Evolutionary conservation across 2,329 filamentous ascomycete species (phyloP), one percentile per base, ranked within the genome.

Genomic region (Massarina eburnea): DNA sequence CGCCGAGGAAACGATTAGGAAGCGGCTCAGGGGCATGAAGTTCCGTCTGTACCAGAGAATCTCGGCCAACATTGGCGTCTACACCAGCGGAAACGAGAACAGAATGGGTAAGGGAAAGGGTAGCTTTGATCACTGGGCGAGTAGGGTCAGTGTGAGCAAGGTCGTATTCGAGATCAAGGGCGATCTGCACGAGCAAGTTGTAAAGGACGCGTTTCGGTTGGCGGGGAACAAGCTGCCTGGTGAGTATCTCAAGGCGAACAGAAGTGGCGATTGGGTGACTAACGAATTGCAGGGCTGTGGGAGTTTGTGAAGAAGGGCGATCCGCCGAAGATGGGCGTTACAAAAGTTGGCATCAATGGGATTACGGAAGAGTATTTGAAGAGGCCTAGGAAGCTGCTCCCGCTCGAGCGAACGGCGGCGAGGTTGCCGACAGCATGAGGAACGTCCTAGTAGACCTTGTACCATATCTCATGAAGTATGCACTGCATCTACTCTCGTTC

Each of bases 81-180:
- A 94, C 72, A 86, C 90, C 46, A 94, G 87, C 70, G 94, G 94
- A 46, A 99, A 97, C 65, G 94, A 99, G 75, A 87, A 90, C 71
- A 87, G 94, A 81, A 99, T 99, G 95, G 94, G 94, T 71, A 99
- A 97, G 75, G 94, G 94, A 74, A 99, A 99, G 71, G 94, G 94
- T 59, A 88, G 86, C 52, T 97, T 99, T 67, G 94, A 99, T 70
- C 89, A 95, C 67, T 99, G 94, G 94, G 91, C 92, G 4, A 83
- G 88, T 18, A 84, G 92, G 71, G 85, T 97, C 57, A 84, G 90
- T 8, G 89, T 97, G 41, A 96, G 88, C 73, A 89, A 94, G 70
- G 83, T 99, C 39, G 77, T 96, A 17, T 95, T 99, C 58, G 94
- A 99, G 73, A 75, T 99, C 57, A 91, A 90, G 72, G 94, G 94